Base-by-base conservation (phyloP, 2,329 filamentous ascomycete genomes). In the Metarhizium sp. region DNA sequence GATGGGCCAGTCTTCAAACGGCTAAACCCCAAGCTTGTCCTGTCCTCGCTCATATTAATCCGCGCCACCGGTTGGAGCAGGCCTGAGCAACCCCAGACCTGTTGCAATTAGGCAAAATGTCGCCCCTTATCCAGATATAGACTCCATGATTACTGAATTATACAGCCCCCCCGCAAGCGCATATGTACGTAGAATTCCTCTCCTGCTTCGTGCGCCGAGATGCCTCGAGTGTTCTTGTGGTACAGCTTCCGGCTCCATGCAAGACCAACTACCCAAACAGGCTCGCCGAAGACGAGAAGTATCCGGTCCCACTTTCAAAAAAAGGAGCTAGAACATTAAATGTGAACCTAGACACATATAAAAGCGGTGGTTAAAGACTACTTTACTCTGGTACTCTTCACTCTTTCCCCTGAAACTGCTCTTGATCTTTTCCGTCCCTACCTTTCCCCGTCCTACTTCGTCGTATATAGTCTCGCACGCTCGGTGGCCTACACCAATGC, bases 401-500 rank as follows among this genome's bases (percentile, higher is more conserved):
- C 18, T 6, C 18, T 16, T 29, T 48, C 45, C 30, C 30, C 25
- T n/a, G 3, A 48, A 29, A 11, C 45, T 30, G 25, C 45, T 14
- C 45, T 10, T 30, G 3, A 25, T 18, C 14, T 14, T 45, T 11
- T 20, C n/a, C 18, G n/a, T 45, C 42, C 42, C 6, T 6, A 6
- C 16, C 18, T 6, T 25, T 45, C 8, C 42, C 16, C 6, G n/a
- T 45, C 18, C 7, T 20, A 45, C 42, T 20, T 20, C n/a, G n/a
- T 18, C 42, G 6, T 20, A 20, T 20, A 10, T 16, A 16, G 42
- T 16, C 16, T 10, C 16, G n/a, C 25, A 25, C 20, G 8, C n/a
- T 10, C 40, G 14, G 20, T 16, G 5, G 16, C 42, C 7, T 20
- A 16, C 4, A 6, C 13, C 11, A 8, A 75, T 75, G 74, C 65